Base-by-base conservation (phyloP, 768 basidiomycete genomes). In the Hebeloma cylindrosporum region DNA sequence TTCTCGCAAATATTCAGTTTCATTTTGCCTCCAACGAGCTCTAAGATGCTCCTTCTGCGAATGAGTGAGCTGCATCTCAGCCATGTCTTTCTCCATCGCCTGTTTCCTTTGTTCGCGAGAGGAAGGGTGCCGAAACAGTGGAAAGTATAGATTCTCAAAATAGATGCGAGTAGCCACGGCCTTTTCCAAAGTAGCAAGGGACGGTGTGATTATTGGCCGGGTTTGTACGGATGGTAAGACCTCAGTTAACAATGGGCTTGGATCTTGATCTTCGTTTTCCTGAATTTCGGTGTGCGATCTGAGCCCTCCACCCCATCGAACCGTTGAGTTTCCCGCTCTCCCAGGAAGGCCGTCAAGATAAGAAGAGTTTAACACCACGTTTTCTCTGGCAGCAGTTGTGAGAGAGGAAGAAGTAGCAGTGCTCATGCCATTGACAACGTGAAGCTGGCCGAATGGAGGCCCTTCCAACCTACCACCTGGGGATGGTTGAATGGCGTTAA, bases 141-240 rank as follows among this genome's bases (percentile, higher is more conserved):
- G 84, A 67, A 88, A 94, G 66, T 88, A 94, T 22, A 85, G 74
- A 60, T 88, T 92, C 74, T 91, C 90, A 67, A 98, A 96, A 76
- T 83, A 96, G 69, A 97, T 90, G 61, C 88, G 82, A 29, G 88
- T 83, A 25, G 93, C 85, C 47, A 93, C 90, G 39, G 93, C 91
- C 64, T 88, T 93, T 66, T 99, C 94, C 60, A 97, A 74, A 22
- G 95, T 96, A 31, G 84, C 76, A 45, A 99, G 74, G 42, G 93
- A 94, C 28, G 95, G 93, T 10, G 76, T 81, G 59, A 97, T 85
- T 41, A 75, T 69, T 63, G 75, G 77, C 54, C 68, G 73, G 30
- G 62, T 69, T 46, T 51, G 61, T 49, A 57, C 54, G 10, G 60
- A 57, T 53, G 62, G 43, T 52, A n/a, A n/a, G n/a, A n/a, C n/a